Evolutionary conservation across 768 basidiomycete species (phyloP).

Genomic region (Melanogaster broomeanus): DNA sequence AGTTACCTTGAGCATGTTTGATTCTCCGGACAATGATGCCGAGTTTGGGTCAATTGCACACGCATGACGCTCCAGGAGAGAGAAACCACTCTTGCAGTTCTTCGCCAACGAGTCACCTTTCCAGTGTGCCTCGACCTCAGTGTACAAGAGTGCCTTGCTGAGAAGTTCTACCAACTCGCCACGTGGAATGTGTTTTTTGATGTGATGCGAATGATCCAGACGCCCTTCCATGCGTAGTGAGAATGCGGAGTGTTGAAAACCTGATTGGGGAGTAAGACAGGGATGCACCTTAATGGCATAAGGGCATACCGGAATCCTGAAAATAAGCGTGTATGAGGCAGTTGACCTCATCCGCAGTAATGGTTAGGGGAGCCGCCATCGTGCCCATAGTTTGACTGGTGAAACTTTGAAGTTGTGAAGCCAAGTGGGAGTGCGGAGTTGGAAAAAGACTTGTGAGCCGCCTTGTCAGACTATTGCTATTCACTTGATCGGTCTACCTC

Average conservation of each 20-base stretch:
- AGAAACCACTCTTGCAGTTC: slow-evolving; percentile 71
- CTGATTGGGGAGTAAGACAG: slow-evolving; percentile 37
- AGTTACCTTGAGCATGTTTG: slow-evolving; percentile 1
- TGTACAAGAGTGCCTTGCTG: slow-evolving; percentile 76
- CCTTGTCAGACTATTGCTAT: too few species aligned
- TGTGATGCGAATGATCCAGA: slow-evolving; percentile 67
- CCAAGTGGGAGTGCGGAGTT: slow-evolving; percentile 24
- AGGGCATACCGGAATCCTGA: slow-evolving; percentile 68
- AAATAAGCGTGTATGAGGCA: slow-evolving; percentile 85
- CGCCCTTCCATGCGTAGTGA: slow-evolving; percentile 74
- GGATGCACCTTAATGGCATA: neutral
- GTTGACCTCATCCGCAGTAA: slow-evolving; percentile 83
- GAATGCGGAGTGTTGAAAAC: slow-evolving; percentile 82
- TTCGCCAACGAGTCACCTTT: slow-evolving; percentile 57
- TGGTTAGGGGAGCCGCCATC: slow-evolving; percentile 52
- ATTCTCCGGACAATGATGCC: slow-evolving; percentile 9
- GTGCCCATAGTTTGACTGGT: neutral
- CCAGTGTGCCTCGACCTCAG: slow-evolving; percentile 86
- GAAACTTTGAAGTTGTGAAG: neutral
- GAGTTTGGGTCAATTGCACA: slow-evolving; percentile 57
- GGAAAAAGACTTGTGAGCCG: slow-evolving; percentile 13
- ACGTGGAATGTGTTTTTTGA: slow-evolving; percentile 73
- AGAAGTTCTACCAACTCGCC: slow-evolving; percentile 83
- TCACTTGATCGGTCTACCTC: too few species aligned
- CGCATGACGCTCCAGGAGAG: slow-evolving; percentile 71